Base-by-base conservation (phyloP, 176 grass and related monocot species). In the Miscanthus lutarioriparius region DNA sequence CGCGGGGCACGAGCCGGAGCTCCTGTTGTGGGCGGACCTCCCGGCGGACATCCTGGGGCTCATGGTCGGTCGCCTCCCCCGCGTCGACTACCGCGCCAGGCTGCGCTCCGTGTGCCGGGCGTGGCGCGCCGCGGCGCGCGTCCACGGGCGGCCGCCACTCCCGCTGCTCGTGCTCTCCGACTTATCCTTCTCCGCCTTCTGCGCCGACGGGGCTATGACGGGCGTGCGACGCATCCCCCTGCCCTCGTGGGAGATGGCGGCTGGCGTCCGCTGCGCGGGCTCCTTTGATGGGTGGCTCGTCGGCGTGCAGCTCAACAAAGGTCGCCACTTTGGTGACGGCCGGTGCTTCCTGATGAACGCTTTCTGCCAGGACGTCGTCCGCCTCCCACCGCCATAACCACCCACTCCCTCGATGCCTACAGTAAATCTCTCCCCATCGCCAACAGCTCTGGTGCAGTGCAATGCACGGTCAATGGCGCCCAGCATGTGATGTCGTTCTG, bases 401-500 rank as follows among this genome's bases (percentile, higher is more conserved):
- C 67, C 11, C 67, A 84, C 32, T 73, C 79, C 75, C 10, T 84
- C 1, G 75, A 79, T 26, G 67, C 43, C 41, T 64, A 53, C 74
- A 72, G 53, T 10, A 53, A 33, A 41, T 78, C 74, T 30, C 73
- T 83, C 30, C 80, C 80, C 66, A 83, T 88, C 51, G 45, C 77
- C 73, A 77, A 69, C 16, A 80, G 86, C 80, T 63, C 49, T 0
- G 86, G 86, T 30, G 39, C 37, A 17, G 64, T 87, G 53, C 39
- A 87, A 49, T 87, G 80, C 28, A 77, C 65, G 2, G 37, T 88
- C 9, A 48, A 72, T 9, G 86, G 32, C 3, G 43, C 74, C 0
- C 74, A 77, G 9, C 83, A 88, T 63, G n/a, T 79, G 13, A 88
- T 88, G 86, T 88, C 80, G 4, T 88, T 88, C 74, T 33, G 66